Conservation (phyloP, 257 asterid genomes). For the Sherardia arvensis region DNA sequence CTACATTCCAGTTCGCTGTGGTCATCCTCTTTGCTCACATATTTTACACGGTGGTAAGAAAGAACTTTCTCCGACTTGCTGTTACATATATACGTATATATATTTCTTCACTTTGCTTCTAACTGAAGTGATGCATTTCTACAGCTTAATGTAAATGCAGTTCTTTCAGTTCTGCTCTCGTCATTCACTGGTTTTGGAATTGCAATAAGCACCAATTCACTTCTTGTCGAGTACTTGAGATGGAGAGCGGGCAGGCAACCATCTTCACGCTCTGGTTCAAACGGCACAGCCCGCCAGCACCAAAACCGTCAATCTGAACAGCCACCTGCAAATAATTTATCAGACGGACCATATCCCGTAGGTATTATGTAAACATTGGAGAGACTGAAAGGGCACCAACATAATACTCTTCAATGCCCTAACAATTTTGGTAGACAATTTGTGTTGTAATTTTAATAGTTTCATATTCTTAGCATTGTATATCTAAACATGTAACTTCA, state of each 20-base stretch:
- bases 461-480: too few species aligned
- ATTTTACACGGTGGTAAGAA: slow-evolving; percentile 79
- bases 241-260: slow-evolving; percentile 58
- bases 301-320: slow-evolving; percentile 25
- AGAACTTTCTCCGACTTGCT: slow-evolving; percentile 6
- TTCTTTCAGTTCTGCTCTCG: slow-evolving; percentile 81
- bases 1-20: slow-evolving; percentile 92
- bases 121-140: slow-evolving; percentile 2
- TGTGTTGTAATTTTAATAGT: background rate
- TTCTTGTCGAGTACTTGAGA: slow-evolving; percentile 77
- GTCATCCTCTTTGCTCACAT: slow-evolving; percentile 92
- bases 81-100: too few species aligned
- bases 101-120: too few species aligned
- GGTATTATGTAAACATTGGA: background rate
- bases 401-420: background rate
- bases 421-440: background rate
- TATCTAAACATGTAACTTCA: too few species aligned
- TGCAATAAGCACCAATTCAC: slow-evolving; percentile 85
- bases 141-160: slow-evolving; percentile 77
- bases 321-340: slow-evolving; percentile 10
- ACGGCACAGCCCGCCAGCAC: slow-evolving; percentile 12
- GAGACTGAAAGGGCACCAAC: background rate
- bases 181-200: slow-evolving; percentile 97
- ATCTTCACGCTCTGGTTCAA: slow-evolving; percentile 22
- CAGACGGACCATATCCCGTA: slow-evolving; percentile 10